Evolutionary conservation across 2,329 filamentous ascomycete species (phyloP).

Genomic region (Alternaria panax): DNA sequence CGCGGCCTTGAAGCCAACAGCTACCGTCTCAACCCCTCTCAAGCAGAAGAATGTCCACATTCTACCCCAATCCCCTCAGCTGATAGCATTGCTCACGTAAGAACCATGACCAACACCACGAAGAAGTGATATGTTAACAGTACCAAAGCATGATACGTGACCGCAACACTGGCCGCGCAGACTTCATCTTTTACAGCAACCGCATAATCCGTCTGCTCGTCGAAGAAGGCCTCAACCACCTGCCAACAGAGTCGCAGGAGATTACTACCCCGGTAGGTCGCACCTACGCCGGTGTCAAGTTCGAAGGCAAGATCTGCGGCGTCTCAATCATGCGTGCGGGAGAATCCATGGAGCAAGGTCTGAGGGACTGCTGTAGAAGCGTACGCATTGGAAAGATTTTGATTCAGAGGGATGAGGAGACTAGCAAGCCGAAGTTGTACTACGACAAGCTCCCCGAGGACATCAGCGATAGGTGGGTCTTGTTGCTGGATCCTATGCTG

Average conservation of each 20-base stretch:
- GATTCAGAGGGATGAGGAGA: slow-evolving; percentile 97
- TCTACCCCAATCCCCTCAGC: slow-evolving; percentile 89
- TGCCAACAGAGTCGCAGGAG: slow-evolving; percentile 86
- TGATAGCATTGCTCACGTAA: slow-evolving; percentile 97
- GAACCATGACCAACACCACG: slow-evolving; percentile 44
- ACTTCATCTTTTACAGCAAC: slow-evolving; percentile 99
- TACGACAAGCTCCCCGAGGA: slow-evolving; percentile 98
- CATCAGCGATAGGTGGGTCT: slow-evolving; percentile 89
- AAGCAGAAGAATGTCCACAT: slow-evolving; percentile 87
- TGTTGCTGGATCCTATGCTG: slow-evolving; percentile 98
- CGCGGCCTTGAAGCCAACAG: slow-evolving; percentile 79
- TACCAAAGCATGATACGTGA: slow-evolving; percentile 86
- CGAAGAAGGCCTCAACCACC: slow-evolving; percentile 95
- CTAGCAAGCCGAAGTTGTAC: slow-evolving; percentile 87
- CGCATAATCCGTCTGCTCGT: slow-evolving; percentile 95
- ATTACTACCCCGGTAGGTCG: slow-evolving; percentile 91
- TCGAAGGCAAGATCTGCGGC: slow-evolving; percentile 97
- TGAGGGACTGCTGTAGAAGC: slow-evolving; percentile 96
- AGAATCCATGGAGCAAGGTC: slow-evolving; percentile 97
- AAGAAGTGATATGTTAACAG: slow-evolving; percentile 11
- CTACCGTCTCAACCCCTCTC: slow-evolving; percentile 86
- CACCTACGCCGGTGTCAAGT: slow-evolving; percentile 88
- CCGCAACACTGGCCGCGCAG: slow-evolving; percentile 85
- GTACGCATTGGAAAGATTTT: slow-evolving; percentile 98
- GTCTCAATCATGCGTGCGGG: slow-evolving; percentile 98